A percentile compares a stretch with the other conserved stretches of the same genome.
phyloP scores from a whole-genome alignment of 495 filamentous ascomycete species.

The Penicillium mononematosum region DNA sequence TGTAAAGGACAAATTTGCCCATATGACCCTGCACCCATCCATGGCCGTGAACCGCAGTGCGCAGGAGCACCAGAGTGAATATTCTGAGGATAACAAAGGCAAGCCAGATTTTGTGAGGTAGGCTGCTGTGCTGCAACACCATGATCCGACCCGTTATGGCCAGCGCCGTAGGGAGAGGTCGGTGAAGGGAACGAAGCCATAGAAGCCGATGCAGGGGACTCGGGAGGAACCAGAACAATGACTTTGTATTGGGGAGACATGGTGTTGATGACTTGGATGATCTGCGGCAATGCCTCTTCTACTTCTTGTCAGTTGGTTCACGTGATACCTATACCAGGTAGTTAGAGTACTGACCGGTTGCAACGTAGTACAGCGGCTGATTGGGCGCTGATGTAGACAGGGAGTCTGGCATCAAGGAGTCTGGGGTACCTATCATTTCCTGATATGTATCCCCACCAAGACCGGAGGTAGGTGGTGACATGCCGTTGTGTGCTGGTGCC shows the following conservation, averaged over 20 bases:
- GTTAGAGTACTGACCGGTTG: conserved; percentile 15
- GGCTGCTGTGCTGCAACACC: neutral
- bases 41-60: neutral
- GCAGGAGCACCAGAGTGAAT: neutral
- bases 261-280: conserved; percentile 19
- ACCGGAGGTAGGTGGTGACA: neutral
- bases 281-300: conserved; percentile 27
- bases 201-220: neutral
- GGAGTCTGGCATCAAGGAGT: neutral
- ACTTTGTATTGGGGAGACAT: conserved; percentile 21
- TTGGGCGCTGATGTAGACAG: neutral
- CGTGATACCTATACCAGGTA: neutral
- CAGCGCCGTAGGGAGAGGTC: neutral
- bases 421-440: neutral
- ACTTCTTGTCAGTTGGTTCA: neutral
- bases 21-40: neutral
- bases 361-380: conserved; percentile 24
- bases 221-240: conserved; percentile 21
- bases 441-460: conserved; percentile 2
- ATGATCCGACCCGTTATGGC: neutral
- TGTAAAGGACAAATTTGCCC: conserved; percentile 5
- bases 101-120: neutral
- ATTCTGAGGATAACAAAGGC: conserved; percentile 10
- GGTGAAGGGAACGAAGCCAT: conserved; percentile 1
- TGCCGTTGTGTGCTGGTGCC: neutral